phyloP scores from a whole-genome alignment of 225 moss, liverwort and hornwort species.

The Pseudoscleropodium purum region DNA sequence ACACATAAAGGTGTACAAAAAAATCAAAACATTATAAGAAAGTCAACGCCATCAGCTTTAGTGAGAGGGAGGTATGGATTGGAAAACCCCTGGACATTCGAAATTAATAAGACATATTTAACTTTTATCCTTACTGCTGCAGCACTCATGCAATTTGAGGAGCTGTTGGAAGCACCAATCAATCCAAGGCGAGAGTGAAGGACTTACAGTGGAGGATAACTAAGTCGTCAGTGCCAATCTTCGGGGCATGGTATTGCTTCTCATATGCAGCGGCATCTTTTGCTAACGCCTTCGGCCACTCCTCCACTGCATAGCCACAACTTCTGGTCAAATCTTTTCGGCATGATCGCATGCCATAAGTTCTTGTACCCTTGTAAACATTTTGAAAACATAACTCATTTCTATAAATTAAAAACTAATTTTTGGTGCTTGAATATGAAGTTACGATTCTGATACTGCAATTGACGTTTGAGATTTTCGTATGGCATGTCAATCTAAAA shows the following conservation, averaged over 20 bases:
- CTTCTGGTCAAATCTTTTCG: background rate
- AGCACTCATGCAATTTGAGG: background rate
- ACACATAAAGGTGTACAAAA: background rate
- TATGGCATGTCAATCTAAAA: background rate
- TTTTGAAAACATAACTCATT: background rate
- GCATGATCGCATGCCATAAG: background rate
- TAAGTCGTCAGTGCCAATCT: conserved; percentile 41
- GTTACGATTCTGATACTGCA: background rate
- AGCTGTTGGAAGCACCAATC: background rate
- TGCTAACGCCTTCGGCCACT: conserved; percentile 64
- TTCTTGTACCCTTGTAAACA: background rate
- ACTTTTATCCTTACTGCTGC: background rate
- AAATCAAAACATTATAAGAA: background rate
- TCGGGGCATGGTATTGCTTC: conserved; percentile 57
- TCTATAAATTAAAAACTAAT: background rate
- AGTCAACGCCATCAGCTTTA: background rate
- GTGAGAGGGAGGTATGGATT: background rate
- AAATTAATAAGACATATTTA: background rate
- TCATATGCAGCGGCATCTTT: conserved; percentile 53
- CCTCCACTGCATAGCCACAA: conserved; percentile 42
- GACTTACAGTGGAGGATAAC: conserved; percentile 27
- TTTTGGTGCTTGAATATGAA: background rate
- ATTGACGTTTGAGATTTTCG: background rate
- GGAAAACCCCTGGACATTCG: background rate
- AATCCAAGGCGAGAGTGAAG: background rate